A percentile compares a stretch with the other conserved stretches of the same genome.
Evolutionary conservation across 192 early-diverging fungal genomes (phyloP).

Genomic region (Coemansia sp.): DNA sequence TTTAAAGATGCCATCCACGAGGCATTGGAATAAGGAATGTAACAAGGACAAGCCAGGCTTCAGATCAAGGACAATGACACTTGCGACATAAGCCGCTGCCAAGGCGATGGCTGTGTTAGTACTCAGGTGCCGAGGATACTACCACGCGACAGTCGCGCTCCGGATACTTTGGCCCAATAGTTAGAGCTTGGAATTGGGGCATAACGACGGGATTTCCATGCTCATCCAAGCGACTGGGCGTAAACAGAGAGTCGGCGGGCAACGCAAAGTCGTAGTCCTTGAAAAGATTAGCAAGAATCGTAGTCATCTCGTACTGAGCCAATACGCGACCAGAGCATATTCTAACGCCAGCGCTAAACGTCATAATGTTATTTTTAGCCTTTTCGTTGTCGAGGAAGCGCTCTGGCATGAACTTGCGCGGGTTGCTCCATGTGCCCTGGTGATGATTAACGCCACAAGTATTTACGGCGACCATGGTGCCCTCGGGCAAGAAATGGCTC

Average conservation of each 20-base stretch:
- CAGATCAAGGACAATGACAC: background rate
- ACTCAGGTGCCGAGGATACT: conserved; percentile 5
- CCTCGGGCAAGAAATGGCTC: conserved; percentile 33
- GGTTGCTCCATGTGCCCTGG: conserved; percentile 7
- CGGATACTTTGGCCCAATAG: conserved; percentile 19
- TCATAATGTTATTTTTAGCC: conserved; percentile 15
- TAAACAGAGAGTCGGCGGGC: conserved; percentile 4
- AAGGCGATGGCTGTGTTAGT: background rate
- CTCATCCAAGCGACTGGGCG: conserved; percentile 7
- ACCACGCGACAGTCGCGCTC: conserved; percentile 31
- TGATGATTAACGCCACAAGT: conserved; percentile 28
- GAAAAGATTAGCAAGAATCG: conserved; percentile 23
- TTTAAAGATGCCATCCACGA: no score
- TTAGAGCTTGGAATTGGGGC: conserved; percentile 16
- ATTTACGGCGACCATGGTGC: conserved; percentile 15
- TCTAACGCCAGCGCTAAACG: conserved; percentile 40
- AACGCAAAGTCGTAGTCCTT: conserved; percentile 27
- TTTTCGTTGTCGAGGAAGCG: conserved; percentile 21
- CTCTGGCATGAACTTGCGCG: conserved; percentile 32
- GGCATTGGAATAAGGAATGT: no score
- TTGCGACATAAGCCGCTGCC: background rate
- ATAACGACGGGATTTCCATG: conserved; percentile 16
- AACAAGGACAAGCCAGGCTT: no score
- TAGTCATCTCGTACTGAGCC: conserved; percentile 33
- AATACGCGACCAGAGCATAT: conserved; percentile 38